A percentile compares a stretch with the other conserved stretches of the same genome.
phyloP scores from a whole-genome alignment of 1,139 yeast genomes.

The Protomyces macrosporus region DNA sequence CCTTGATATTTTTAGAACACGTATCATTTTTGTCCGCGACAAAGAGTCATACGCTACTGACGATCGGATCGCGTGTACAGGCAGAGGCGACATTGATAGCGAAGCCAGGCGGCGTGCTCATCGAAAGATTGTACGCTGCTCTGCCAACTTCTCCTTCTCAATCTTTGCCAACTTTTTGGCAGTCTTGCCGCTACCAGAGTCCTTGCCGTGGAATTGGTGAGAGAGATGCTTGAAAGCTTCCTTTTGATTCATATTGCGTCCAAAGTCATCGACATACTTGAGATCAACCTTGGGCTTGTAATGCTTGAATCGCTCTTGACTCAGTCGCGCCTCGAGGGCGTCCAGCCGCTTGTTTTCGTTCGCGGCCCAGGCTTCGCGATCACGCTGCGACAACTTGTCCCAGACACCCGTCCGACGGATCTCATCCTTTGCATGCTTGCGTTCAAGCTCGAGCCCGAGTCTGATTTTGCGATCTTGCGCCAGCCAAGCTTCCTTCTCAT shows the following conservation, averaged over 20 bases:
- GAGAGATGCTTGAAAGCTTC: slow-evolving; percentile 83
- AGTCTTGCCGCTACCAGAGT: slow-evolving; percentile 45
- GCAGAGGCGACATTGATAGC: not conserved
- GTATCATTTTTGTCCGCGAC: no score
- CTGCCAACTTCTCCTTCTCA: slow-evolving; percentile 38
- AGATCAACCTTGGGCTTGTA: slow-evolving; percentile 65
- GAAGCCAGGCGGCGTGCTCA: not conserved
- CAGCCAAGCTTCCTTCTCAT: slow-evolving; percentile 29
- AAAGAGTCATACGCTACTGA: no score
- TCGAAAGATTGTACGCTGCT: slow-evolving; percentile 35
- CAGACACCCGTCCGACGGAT: slow-evolving; percentile 35
- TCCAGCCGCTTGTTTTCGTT: slow-evolving; percentile 41
- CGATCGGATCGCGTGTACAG: no score
- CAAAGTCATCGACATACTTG: slow-evolving; percentile 65
- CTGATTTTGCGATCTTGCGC: slow-evolving; percentile 29
- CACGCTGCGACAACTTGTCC: slow-evolving; percentile 38
- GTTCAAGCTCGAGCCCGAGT: slow-evolving; percentile 29
- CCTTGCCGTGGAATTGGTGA: slow-evolving; percentile 78
- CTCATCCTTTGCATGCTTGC: slow-evolving; percentile 31
- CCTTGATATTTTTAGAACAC: no score
- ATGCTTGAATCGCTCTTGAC: slow-evolving; percentile 40
- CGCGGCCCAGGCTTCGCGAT: slow-evolving; percentile 41
- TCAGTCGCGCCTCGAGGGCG: slow-evolving; percentile 36
- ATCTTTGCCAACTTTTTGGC: slow-evolving; percentile 41
- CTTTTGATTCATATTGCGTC: slow-evolving; percentile 59